A percentile compares a stretch with the other conserved stretches of the same genome.
Evolutionary conservation across 2,329 filamentous ascomycete species (phyloP).

Genomic region (Nemania diffusa): DNA sequence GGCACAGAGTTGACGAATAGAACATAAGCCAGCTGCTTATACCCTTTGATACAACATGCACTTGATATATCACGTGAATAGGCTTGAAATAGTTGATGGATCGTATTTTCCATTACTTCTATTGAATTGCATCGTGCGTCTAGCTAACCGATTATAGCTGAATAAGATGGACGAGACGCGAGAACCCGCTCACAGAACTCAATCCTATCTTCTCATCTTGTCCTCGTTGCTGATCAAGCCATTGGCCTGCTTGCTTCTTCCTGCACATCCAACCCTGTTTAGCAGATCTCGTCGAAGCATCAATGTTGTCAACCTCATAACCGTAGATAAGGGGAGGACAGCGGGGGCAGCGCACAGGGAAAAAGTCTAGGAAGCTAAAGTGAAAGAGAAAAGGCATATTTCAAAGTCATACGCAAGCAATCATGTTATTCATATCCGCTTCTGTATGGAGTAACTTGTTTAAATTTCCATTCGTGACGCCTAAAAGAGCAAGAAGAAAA

Average conservation of each 20-base stretch:
- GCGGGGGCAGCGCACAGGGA: background rate
- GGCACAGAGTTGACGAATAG: background rate
- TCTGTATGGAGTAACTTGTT: conserved; percentile 15
- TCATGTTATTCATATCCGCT: background rate
- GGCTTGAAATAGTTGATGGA: background rate
- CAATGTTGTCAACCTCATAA: conserved; percentile 19
- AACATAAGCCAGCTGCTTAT: background rate
- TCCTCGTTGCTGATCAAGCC: background rate
- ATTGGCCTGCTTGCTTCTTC: background rate
- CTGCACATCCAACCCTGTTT: background rate
- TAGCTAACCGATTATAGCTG: background rate
- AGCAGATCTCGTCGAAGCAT: background rate
- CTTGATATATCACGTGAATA: background rate
- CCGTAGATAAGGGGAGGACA: background rate
- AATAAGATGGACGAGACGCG: conserved; percentile 6
- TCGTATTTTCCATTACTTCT: background rate
- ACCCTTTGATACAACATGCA: background rate
- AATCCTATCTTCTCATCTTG: background rate
- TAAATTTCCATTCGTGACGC: conserved; percentile 16
- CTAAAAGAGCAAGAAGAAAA: conserved; percentile 11
- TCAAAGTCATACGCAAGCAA: background rate
- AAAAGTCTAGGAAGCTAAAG: background rate
- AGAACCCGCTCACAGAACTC: conserved; percentile 20
- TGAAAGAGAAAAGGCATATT: background rate
- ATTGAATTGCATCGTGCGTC: conserved; percentile 16